A percentile compares a stretch with the other conserved stretches of the same genome.
These are phyloP conservation scores for Fraxinus latifolia DNA, from an alignment of 305 asterid genomes.

Conservation along the genomic window DNA sequence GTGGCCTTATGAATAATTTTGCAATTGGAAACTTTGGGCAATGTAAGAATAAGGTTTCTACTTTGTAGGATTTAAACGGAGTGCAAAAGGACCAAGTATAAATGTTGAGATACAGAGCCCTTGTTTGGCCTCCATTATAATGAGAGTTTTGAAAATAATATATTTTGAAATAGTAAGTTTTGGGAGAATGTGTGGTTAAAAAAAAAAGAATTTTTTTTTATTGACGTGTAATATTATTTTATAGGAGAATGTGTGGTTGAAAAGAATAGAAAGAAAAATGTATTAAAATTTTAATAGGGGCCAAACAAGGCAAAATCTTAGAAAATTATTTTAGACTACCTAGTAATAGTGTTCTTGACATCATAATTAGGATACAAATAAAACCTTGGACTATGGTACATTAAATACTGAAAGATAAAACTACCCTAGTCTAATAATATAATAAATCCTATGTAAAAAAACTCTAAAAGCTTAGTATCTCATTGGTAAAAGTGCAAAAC, in stretches of 20 bases:
- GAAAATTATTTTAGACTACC: neutral
- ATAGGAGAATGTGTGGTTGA: no score
- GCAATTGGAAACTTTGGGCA: neutral
- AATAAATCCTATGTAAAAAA: neutral
- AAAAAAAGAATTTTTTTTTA: no score
- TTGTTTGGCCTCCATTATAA: no score
- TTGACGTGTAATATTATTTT: no score
- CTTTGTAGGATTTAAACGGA: neutral
- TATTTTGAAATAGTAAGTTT: neutral
- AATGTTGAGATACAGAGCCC: neutral
- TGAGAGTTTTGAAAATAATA: no score
- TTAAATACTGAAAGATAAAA: neutral
- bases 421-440: neutral
- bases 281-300: no score
- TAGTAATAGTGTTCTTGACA: neutral
- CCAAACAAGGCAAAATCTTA: neutral
- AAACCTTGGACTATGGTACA: neutral
- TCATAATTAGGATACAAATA: neutral
- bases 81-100: neutral
- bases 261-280: no score
- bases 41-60: neutral
- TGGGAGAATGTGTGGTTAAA: no score
- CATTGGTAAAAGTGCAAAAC: neutral
- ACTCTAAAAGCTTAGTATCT: neutral
- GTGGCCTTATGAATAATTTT: neutral